A percentile compares a stretch with the other conserved stretches of the same genome.
phyloP scores from a whole-genome alignment of 352 stramenopile genomes.

The Phytophthora hybrid region DNA sequence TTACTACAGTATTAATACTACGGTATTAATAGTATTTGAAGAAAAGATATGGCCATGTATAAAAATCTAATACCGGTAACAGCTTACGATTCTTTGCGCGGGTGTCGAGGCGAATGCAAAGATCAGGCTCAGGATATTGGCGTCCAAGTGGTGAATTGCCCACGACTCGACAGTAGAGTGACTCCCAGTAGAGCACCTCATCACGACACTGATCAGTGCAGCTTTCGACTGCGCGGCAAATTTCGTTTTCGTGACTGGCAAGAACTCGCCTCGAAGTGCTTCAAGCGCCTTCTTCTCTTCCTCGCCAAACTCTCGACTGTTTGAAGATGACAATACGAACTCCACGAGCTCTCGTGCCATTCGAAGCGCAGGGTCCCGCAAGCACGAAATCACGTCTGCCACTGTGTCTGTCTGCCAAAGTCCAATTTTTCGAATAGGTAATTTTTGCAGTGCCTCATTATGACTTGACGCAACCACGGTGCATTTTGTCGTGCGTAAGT shows the following conservation, averaged over 20 bases:
- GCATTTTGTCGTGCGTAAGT: not conserved
- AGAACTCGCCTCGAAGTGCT: not conserved
- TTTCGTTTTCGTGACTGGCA: not conserved
- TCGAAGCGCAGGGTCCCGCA: not conserved
- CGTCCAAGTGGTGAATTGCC: not conserved
- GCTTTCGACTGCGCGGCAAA: not conserved
- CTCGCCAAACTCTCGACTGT: not conserved
- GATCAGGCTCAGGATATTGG: not conserved
- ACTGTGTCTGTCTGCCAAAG: not conserved
- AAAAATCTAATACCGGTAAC: not conserved
- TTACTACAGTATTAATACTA: too few relatives aligned
- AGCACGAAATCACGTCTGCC: not conserved
- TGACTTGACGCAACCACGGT: not conserved
- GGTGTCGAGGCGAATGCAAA: not conserved
- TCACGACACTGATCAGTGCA: not conserved
- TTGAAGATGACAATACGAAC: not conserved
- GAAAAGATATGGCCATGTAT: too few relatives aligned
- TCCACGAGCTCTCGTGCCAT: not conserved
- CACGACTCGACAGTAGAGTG: not conserved
- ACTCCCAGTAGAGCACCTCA: not conserved
- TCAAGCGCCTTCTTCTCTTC: not conserved
- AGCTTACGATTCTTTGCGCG: not conserved
- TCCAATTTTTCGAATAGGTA: not conserved
- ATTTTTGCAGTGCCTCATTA: not conserved
- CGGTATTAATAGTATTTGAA: too few relatives aligned